These are phyloP conservation scores for Rutstroemia sp. DNA, from an alignment of 2,329 filamentous ascomycete genomes.

Conservation along the genomic window DNA sequence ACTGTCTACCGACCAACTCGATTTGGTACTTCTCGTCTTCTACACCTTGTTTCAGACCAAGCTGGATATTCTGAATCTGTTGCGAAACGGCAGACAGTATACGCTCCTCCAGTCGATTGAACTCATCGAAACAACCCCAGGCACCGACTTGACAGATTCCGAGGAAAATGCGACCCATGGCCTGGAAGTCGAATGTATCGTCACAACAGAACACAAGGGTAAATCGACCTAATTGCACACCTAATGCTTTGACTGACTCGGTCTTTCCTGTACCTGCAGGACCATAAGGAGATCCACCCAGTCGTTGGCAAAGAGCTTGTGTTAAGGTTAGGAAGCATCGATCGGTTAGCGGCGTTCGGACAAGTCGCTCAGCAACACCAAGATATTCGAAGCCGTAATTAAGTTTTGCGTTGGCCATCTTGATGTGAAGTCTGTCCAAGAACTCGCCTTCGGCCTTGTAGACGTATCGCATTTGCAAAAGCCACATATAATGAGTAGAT, in stretches of 20 bases:
- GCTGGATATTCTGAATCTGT: slow-evolving; percentile 98
- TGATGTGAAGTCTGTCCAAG: slow-evolving; percentile 75
- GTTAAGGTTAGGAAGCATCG: slow-evolving; percentile 97
- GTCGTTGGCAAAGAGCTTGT: slow-evolving; percentile 86
- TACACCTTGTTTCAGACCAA: slow-evolving; percentile 79
- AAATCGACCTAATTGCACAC: slow-evolving; percentile 92
- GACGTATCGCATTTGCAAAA: slow-evolving; percentile 94
- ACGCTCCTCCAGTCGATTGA: slow-evolving; percentile 96
- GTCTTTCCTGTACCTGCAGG: slow-evolving; percentile 98
- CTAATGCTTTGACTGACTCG: slow-evolving; percentile 96
- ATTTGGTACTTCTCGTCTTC: slow-evolving; percentile 83
- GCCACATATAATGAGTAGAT: slow-evolving; percentile 81
- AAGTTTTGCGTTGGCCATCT: slow-evolving; percentile 93
- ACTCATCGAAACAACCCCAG: slow-evolving; percentile 99
- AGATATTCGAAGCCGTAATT: slow-evolving; percentile 98
- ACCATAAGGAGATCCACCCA: slow-evolving; percentile 95
- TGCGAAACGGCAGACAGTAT: slow-evolving; percentile 98
- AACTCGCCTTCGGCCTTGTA: slow-evolving; percentile 78
- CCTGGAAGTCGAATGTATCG: slow-evolving; percentile 98
- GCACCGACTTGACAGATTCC: slow-evolving; percentile 98
- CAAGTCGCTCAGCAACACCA: slow-evolving; percentile 90
- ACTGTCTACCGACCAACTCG: slow-evolving; percentile 84
- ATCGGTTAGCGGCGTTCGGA: slow-evolving; percentile 93
- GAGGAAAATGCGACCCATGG: slow-evolving; percentile 98
- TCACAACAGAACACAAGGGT: slow-evolving; percentile 99